Evolutionary conservation across 164 flowering plant genomes (phyloP), one percentile per base, ranked within the genome.

Genomic region (Nymphaea colorata): DNA sequence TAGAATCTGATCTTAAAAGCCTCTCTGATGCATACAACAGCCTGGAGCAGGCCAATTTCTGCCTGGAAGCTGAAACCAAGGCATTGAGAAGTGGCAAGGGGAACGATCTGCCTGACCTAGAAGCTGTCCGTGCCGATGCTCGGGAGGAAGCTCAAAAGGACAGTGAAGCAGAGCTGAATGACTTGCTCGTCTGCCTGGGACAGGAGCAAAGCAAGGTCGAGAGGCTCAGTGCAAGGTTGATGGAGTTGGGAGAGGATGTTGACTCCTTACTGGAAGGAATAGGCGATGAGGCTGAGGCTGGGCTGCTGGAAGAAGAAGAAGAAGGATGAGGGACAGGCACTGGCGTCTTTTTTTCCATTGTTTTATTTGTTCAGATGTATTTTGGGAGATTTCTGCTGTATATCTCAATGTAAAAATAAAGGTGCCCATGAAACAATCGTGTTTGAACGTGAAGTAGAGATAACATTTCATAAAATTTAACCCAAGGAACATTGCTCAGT

Each of bases 121-220:
- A 91, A 71, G 84, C 79, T 36, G 72, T 89, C 43, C 87, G 78
- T 65, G 89, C 82, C 3, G 90, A 90, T 71, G 97, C 87, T 7
- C 85, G 90, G 75, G 96, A 89, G 81, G 98, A 91, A 82, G 91
- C 91, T 6, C 85, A 80, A 76, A 88, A 82, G 79, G 98, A 91
- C 74, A 87, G 97, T 55, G 98, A 95, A 67, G 89, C 79, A 4
- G 99, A 95, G 71, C 71, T 92, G 72, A 92, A 77, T 47, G 99
- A 95, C 73, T 76, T 95, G 73, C 85, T 95, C 0, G 96, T 91
- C 6, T 94, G 99, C 72, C 83, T 92, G 41, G 99, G 99, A 66
- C 99, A 95, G 80, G 98, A 95, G 74, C 98, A 95, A 78, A 90
- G 89, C 78, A 88, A 81, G 73, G 98, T 88, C 47, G 99, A 95